Percentiles rank a stretch among this genome's conserved stretches.
phyloP scores from a whole-genome alignment of 768 basidiomycete genomes.

The Pluteus cervinus region DNA sequence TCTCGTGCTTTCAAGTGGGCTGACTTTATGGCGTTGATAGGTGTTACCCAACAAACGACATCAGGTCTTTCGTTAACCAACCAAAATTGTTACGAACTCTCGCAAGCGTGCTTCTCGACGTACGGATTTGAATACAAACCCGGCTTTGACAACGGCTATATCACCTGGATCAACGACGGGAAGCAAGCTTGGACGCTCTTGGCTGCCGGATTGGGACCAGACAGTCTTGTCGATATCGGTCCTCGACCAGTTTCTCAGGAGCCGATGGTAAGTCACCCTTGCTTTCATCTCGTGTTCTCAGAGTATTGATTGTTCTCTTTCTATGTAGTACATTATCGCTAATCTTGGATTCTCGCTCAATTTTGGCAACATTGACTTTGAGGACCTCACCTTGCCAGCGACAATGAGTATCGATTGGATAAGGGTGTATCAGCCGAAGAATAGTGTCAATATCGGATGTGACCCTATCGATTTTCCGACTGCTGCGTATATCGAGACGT shows the following conservation, averaged over 20 bases:
- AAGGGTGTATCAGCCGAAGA: slow-evolving; percentile 74
- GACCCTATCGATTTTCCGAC: slow-evolving; percentile 73
- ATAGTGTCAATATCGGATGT: slow-evolving; percentile 69
- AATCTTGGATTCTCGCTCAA: slow-evolving; percentile 3
- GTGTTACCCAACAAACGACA: slow-evolving; percentile 66
- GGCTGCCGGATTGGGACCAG: slow-evolving; percentile 50
- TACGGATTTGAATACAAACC: slow-evolving; percentile 47
- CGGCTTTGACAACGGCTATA: slow-evolving; percentile 45
- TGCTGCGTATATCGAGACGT: slow-evolving; percentile 59
- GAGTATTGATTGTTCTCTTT: background rate
- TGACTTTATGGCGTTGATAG: slow-evolving; percentile 32
- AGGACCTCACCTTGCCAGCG: slow-evolving; percentile 57
- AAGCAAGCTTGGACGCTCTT: slow-evolving; percentile 63
- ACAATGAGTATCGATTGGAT: slow-evolving; percentile 76
- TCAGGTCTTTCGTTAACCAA: slow-evolving; percentile 62
- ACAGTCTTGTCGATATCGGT: slow-evolving; percentile 44
- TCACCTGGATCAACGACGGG: slow-evolving; percentile 68
- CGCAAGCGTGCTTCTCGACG: slow-evolving; percentile 23
- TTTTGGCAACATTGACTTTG: slow-evolving; percentile 42
- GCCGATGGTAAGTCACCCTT: slow-evolving; percentile 50
- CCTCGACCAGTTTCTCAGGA: slow-evolving; percentile 65
- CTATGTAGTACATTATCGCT: slow-evolving; percentile 44
- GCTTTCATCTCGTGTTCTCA: slow-evolving; percentile 4
- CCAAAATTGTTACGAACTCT: slow-evolving; percentile 55
- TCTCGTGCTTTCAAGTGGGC: slow-evolving; percentile 14